Conservation (phyloP, 352 stramenopile species). For the Globisporangium yorkense region DNA sequence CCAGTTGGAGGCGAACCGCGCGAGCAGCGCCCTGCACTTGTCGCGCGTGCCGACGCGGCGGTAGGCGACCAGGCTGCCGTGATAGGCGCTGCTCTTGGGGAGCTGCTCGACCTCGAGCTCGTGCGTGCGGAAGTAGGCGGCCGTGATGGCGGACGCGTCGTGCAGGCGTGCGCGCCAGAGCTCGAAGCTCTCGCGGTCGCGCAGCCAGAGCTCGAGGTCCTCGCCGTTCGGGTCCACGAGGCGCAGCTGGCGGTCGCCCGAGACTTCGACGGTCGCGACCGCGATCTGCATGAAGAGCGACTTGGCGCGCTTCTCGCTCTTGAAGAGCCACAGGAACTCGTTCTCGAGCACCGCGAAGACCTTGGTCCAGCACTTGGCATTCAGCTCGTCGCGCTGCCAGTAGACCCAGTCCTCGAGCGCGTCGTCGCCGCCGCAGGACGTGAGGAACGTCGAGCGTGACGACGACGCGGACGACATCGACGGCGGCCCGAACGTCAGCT, state of each 20-base stretch:
- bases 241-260: conserved; percentile 54
- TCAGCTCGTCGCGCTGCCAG: conserved; percentile 69
- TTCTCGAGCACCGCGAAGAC: conserved; percentile 75
- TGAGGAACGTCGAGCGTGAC: conserved; percentile 42
- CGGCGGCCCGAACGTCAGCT: conserved; percentile 21
- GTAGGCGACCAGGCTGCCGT: conserved; percentile 62
- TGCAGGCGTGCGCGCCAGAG: conserved; percentile 52
- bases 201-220: conserved; percentile 67
- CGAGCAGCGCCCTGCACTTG: conserved; percentile 39
- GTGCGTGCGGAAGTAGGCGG: conserved; percentile 57
- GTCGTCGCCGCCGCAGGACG: conserved; percentile 25
- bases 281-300: conserved; percentile 75
- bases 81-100: conserved; percentile 54
- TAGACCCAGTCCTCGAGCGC: conserved; percentile 77
- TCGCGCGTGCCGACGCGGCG: conserved; percentile 43
- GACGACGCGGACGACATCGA: conserved; percentile 20
- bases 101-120: conserved; percentile 49
- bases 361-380: conserved; percentile 74
- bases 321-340: conserved; percentile 80
- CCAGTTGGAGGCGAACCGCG: conserved; percentile 37
- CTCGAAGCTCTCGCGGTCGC: conserved; percentile 43
- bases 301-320: conserved; percentile 44
- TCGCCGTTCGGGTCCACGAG: conserved; percentile 73
- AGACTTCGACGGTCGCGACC: conserved; percentile 59
- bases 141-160: conserved; percentile 50